Conservation (phyloP, 768 basidiomycete species). For the Macrolepiota dolichaula region DNA sequence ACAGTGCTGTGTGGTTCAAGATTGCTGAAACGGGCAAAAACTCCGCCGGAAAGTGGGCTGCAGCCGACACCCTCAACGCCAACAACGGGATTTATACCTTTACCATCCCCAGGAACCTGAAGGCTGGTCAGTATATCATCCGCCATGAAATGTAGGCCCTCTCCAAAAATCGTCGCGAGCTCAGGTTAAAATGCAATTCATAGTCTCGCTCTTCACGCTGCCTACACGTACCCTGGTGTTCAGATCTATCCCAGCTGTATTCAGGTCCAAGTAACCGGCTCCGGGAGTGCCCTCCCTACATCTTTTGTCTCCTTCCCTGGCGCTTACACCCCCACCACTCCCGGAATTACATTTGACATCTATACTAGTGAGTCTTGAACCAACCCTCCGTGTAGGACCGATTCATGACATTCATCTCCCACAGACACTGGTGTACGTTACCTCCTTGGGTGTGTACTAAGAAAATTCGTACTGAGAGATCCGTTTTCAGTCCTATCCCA, state of each 20-base stretch:
- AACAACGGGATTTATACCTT: constrained; percentile 38
- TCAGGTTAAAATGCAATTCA: not conserved
- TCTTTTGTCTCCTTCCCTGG: constrained; percentile 47
- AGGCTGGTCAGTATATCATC: constrained; percentile 44
- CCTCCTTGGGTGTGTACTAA: not conserved
- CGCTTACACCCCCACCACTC: constrained; percentile 30
- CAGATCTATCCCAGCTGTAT: constrained; percentile 44
- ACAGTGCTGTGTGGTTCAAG: constrained; percentile 48
- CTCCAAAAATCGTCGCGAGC: not conserved
- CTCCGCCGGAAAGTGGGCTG: constrained; percentile 39
- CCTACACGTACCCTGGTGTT: constrained; percentile 34
- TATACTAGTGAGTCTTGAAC: constrained; percentile 24
- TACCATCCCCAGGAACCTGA: constrained; percentile 39
- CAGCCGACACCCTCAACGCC: constrained; percentile 34
- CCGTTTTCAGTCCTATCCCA: constrained; percentile 28
- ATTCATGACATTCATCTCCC: not conserved
- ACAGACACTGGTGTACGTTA: constrained; percentile 11
- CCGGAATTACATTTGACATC: constrained; percentile 32
- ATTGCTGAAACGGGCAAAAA: constrained; percentile 39
- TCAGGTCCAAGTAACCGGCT: constrained; percentile 41
- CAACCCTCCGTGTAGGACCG: not conserved
- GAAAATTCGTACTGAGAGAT: not conserved
- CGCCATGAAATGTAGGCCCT: constrained; percentile 38
- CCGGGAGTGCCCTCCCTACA: constrained; percentile 38
- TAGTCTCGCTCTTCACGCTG: constrained; percentile 36